Percentiles rank a stretch among this genome's conserved stretches.
These are phyloP conservation scores for Termitomyces heimii DNA, from an alignment of 768 basidiomycete species.

Conservation along the genomic window DNA sequence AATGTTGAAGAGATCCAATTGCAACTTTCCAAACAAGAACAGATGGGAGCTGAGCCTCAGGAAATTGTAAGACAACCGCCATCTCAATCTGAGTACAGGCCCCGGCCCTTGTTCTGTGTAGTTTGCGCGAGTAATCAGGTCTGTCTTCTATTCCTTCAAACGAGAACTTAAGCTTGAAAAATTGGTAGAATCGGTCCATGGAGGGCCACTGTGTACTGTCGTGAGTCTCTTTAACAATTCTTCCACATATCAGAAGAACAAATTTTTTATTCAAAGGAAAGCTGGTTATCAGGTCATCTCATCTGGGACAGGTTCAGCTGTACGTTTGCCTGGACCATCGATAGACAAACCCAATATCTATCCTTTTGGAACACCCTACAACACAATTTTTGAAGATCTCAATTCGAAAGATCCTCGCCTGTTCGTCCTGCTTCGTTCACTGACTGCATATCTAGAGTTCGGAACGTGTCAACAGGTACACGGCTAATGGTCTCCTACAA, in stretches of 20 bases:
- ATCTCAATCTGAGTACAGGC: conserved; percentile 38
- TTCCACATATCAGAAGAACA: conserved; percentile 1
- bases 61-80: background rate
- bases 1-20: conserved; percentile 8
- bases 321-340: conserved; percentile 91
- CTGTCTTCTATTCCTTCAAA: conserved; percentile 20
- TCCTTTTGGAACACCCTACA: conserved; percentile 94
- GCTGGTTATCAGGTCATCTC: conserved; percentile 90
- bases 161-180: conserved; percentile 14
- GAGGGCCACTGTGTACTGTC: conserved; percentile 89
- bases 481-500: conserved; percentile 86
- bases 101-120: conserved; percentile 87
- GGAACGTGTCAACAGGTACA: conserved; percentile 52
- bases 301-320: conserved; percentile 94
- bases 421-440: conserved; percentile 39
- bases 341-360: conserved; percentile 99
- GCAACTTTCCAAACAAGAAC: conserved; percentile 1
- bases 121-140: conserved; percentile 99
- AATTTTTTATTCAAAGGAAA: conserved; percentile 47
- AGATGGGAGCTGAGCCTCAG: background rate
- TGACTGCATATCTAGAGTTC: conserved; percentile 1
- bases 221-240: conserved; percentile 43
- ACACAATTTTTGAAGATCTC: conserved; percentile 90
- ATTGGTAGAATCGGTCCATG: conserved; percentile 88
- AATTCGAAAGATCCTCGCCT: conserved; percentile 74